Evolutionary conservation across 768 basidiomycete genomes (phyloP), one percentile per base, ranked within the genome.

Genomic region (Vararia minispora): DNA sequence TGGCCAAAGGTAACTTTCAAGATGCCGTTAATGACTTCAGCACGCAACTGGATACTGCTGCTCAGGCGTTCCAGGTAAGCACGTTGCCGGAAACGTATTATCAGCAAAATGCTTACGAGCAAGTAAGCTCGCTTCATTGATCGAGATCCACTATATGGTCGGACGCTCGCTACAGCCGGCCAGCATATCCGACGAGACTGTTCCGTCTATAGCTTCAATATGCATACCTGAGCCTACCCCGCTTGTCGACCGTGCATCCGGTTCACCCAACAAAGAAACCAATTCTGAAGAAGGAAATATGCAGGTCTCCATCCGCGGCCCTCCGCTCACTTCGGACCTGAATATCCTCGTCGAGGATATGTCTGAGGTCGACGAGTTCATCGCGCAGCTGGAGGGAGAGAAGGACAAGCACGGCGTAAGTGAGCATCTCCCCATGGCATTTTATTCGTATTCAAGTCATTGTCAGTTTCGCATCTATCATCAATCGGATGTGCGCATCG

Each of bases 381-480:
- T 48, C 2, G 28, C 38, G 8, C 14, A 12, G 20, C 25, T 46
- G 9, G 24, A 4, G 9, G 45, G 26, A 23, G 39, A 39, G 4
- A 30, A 33, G 5, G 47, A 48, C 20, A 45, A 43, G 14, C 46
- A 37, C 25, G 47, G 47, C 17, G 47, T 48, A 23, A 13, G 34
- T 12, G 9, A 25, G 6, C n/a, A 18, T 10, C 14, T 11, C 11
- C 29, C 7, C 33, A 8, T 10, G n/a, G 1, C 13, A 10, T 6
- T 16, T 7, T 3, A 13, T 6, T 12, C 17, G 6, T 37, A 2
- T 16, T 38, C 41, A 43, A 37, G 30, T 12, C 11, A 21, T 29
- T 2, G 28, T 3, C 41, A 73, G 71, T 72, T 70, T 38, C 59
- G 57, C 32, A 59, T 65, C 37, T 72, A 71, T 42, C 69, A 72